Evolutionary conservation across 352 stramenopile species (phyloP), one percentile per base, ranked within the genome.

Genomic region (Aphanomyces euteiches): DNA sequence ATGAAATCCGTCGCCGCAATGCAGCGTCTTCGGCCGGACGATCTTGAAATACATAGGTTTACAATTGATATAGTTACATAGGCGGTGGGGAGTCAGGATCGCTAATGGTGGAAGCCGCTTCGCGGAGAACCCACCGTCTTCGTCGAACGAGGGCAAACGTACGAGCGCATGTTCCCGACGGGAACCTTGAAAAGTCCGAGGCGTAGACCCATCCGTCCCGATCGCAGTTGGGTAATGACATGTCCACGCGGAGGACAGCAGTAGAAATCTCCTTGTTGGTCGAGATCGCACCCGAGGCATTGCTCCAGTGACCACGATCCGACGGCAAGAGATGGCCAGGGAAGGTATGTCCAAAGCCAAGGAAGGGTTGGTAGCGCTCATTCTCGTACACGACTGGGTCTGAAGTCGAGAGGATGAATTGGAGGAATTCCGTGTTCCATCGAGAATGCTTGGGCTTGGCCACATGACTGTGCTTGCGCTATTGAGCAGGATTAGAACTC

Each of bases 361-460:
- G 87, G 69, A 95, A 95, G 3, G 85, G 85, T 65, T 93, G 86
- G 71, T 93, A 95, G 7, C 87, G 83, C 73, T 95, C 78, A 65
- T 95, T 95, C 75, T 95, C 87, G 47, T 90, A 95, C 19, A 95
- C 79, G 0, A 93, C 85, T 0, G 87, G 82, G 63, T 93, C 87
- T 37, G 82, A 77, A 28, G 85, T 92, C 34, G 72, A 77, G 41
- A 95, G 58, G 53, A 95, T 92, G 37, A 69, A 41, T 54, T 90
- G 75, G 0, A 86, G 82, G 7, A 95, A 83, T 39, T 86, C 76
- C 0, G 78, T 69, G 60, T 90, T 90, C 40, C 64, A 70, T 8
- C 47, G 64, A 17, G 43, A 47, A 34, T 48, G 64, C 8, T 59
- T 47, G 43, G 10, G 21, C 15, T 17, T 47, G 17, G 15, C n/a